A percentile compares a stretch with the other conserved stretches of the same genome.
Conservation (phyloP, 257 asterid genomes). For the Handroanthus guayacan region DNA sequence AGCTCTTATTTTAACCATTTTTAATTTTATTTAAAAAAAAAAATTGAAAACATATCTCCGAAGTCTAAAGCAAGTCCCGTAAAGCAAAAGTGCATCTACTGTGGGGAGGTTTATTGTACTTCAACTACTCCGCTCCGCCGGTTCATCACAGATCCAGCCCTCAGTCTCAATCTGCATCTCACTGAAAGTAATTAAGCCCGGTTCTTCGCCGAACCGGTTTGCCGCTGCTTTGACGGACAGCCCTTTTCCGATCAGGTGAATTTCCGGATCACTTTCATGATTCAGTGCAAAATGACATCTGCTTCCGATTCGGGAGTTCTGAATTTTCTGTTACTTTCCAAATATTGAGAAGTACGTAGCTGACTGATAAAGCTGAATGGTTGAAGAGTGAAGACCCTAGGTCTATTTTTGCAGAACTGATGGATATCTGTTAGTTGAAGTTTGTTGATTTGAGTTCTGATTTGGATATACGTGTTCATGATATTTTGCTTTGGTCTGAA, state of each 20-base stretch:
- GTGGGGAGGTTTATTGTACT: conserved; percentile 38
- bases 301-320: conserved; percentile 30
- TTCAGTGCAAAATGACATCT: conserved; percentile 18
- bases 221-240: conserved; percentile 43
- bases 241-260: conserved; percentile 50
- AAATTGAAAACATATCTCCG: too few relatives aligned
- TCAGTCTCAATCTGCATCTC: conserved; percentile 32
- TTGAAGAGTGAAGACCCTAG: conserved; percentile 36
- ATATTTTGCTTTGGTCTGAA: conserved; percentile 18
- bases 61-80: conserved; percentile 12
- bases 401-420: conserved; percentile 26
- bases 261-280: conserved; percentile 30
- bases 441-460: conserved; percentile 25
- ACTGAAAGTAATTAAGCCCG: conserved; percentile 10
- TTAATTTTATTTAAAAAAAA: too few relatives aligned
- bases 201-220: conserved; percentile 29
- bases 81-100: conserved; percentile 34
- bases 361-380: conserved; percentile 22
- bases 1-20: too few relatives aligned
- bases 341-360: conserved; percentile 11
- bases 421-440: conserved; percentile 31
- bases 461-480: conserved; percentile 11
- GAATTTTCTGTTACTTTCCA: neutral
- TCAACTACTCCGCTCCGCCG: conserved; percentile 33
- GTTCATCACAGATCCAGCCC: conserved; percentile 42